A percentile compares a stretch with the other conserved stretches of the same genome.
Evolutionary conservation across 2,329 filamentous ascomycete species (phyloP).

Genomic region (Phoma sp.): DNA sequence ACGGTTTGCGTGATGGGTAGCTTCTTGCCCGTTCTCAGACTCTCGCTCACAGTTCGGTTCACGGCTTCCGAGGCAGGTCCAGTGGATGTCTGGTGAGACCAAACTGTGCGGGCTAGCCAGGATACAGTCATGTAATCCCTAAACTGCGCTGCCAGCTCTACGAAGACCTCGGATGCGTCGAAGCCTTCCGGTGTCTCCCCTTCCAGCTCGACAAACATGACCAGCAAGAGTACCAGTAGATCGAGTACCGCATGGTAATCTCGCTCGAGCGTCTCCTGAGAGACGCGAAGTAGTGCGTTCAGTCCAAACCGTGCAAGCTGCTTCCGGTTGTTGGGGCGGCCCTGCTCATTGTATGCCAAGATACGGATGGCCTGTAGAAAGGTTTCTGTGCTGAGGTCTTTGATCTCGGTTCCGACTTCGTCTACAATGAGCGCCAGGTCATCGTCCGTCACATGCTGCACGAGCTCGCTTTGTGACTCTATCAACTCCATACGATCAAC

Average conservation of each 20-base stretch:
- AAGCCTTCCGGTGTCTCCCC: constrained; percentile 74
- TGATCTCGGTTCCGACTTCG: constrained; percentile 60
- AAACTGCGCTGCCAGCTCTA: constrained; percentile 62
- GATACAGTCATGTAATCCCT: constrained; percentile 45
- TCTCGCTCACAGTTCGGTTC: constrained; percentile 34
- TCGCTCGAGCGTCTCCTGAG: constrained; percentile 77
- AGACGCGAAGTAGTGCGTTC: constrained; percentile 74
- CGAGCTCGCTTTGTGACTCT: constrained; percentile 79
- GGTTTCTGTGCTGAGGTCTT: constrained; percentile 56
- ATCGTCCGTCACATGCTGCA: constrained; percentile 80
- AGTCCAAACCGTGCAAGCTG: constrained; percentile 76
- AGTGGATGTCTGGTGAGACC: constrained; percentile 40
- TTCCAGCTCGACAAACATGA: constrained; percentile 73
- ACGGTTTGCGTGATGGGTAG: constrained; percentile 46
- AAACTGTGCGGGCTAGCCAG: constrained; percentile 45
- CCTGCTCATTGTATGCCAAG: constrained; percentile 50
- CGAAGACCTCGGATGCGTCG: constrained; percentile 64
- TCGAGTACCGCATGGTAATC: constrained; percentile 80
- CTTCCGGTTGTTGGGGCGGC: constrained; percentile 50
- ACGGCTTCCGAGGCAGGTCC: constrained; percentile 35
- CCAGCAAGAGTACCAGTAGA: constrained; percentile 80
- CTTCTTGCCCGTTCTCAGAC: constrained; percentile 31
- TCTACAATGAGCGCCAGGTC: constrained; percentile 66
- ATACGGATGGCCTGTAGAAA: constrained; percentile 60
- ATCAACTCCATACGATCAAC: constrained; percentile 78